Evolutionary conservation across 2,329 filamentous ascomycete species (phyloP), one percentile per base, ranked within the genome.

Genomic region (Neoscytalidium dimidiatum): DNA sequence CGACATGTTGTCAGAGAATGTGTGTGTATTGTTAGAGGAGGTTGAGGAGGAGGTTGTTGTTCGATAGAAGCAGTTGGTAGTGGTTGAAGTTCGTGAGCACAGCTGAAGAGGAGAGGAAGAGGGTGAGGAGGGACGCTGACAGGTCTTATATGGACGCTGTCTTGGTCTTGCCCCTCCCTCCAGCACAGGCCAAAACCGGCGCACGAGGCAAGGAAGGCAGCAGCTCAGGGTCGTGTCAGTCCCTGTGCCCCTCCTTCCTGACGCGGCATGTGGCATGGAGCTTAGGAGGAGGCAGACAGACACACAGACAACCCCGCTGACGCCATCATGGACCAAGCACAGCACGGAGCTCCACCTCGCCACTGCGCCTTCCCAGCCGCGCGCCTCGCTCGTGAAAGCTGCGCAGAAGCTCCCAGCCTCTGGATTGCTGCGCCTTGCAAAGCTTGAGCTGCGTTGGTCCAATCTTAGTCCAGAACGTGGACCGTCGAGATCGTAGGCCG

Each of bases 1-100:
- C 74, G 78, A 81, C 81, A 82, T 82, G 4, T 23, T 69, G 61
- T 26, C 31, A 8, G 41, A 28, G 19, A 31, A 56, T 62, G 53
- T 56, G 66, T 64, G 53, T n/a, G 26, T 31, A 49, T 41, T 11
- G 53, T 19, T 46, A 33, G 49, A 64, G n/a, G 13, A 35, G 46
- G 44, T 31, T 38, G 63, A 51, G 23, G 28, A 35, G 17, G 61
- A 73, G 46, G 41, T 21, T 19, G 21, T 19, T 51, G n/a, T 11
- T 41, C 1, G 44, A 31, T 48, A 41, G 46, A 38, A 31, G 60
- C 26, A 23, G 46, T 28, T 28, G 44, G 23, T 49, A 26, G 44
- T 51, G 26, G 28, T 19, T 29, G 26, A 26, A 14, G 11, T 3
- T 33, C 28, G 33, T 56, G 52, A 41, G 52, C 33, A 26, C 6